Evolutionary conservation across 306 rosid species (phyloP), one percentile per base, ranked within the genome.

Genomic region (Begonia peltatifolia): DNA sequence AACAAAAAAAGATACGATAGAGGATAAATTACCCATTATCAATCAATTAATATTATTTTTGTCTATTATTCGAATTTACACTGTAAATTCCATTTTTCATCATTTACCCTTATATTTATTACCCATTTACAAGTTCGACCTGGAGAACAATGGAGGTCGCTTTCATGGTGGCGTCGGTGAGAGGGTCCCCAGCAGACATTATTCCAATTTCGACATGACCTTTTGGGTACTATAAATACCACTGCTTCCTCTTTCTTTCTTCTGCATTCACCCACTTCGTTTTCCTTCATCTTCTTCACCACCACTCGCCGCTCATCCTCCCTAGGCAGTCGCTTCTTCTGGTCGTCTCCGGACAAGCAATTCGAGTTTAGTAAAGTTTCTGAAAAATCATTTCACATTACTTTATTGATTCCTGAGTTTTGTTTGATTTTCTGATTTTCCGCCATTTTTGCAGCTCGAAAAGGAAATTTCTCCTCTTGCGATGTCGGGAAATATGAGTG

Each of bases 191-290:
- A 76, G 0, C 76, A 83, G 75, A 89, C 87, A 56, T 2, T 83
- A 83, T 82, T 83, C 94, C 63, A 16, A 42, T 41, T 48, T 61
- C 70, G 23, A 30, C 8, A 30, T 30, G 38, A 5, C 38, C 77
- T 69, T 68, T 70, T 41, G 66, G 62, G 15, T 46, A 72, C 87
- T 85, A 80, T 78, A 90, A 80, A 86, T 90, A 86, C 78, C 81
- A 63, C 84, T 55, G 42, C 55, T 76, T 56, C 54, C 52, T 48
- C 63, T 44, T 54, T 51, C 18, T 41, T 8, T 41, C 70, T 60
- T 53, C 63, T 41, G 78, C 80, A 82, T 30, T 30, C 38, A 30
- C 0, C 38, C 38, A 7, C 38, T 30, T 6, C 38, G 8, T 30
- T 9, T 30, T 30, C 38, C 38, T 30, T 30, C 38, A 30, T 30